A percentile compares a stretch with the other conserved stretches of the same genome.
Conservation (phyloP, 441 rosid species). For the Adansonia madagascariensis region DNA sequence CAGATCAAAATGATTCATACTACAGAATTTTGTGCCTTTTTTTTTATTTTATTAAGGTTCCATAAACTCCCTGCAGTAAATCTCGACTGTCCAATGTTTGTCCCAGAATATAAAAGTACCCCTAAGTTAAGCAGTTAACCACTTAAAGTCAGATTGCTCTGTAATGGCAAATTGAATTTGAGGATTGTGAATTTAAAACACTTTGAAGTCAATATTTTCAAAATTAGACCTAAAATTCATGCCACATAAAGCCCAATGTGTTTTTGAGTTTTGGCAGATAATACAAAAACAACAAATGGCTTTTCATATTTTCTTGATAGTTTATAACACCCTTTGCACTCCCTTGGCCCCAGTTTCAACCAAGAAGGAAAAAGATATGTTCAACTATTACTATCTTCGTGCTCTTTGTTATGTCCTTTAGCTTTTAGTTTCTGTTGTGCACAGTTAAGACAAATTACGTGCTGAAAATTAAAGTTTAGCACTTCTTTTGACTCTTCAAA, state of each 20-base stretch:
- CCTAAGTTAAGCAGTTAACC: too few species aligned
- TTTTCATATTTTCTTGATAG: not conserved
- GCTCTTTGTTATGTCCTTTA: not conserved
- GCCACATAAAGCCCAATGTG: not conserved
- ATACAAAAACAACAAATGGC: not conserved
- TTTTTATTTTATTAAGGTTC: too few species aligned
- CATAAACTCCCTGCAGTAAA: too few species aligned
- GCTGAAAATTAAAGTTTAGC: not conserved
- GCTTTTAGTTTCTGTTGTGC: not conserved
- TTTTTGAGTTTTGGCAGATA: not conserved
- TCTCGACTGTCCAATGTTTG: too few species aligned
- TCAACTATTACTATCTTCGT: not conserved
- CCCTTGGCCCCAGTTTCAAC: not conserved
- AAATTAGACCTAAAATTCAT: too few species aligned
- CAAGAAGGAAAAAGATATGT: not conserved
- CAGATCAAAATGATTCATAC: too few species aligned
- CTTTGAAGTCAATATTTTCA: too few species aligned
- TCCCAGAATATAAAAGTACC: too few species aligned
- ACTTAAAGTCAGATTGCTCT: not conserved
- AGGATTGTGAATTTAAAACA: not conserved
- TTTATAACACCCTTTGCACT: not conserved
- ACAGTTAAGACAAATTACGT: not conserved
- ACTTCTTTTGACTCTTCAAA: not conserved
- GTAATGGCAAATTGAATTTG: not conserved
- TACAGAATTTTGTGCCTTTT: too few species aligned